Evolutionary conservation across 2,329 filamentous ascomycete species (phyloP).

Genomic region (Diaporthe citri): DNA sequence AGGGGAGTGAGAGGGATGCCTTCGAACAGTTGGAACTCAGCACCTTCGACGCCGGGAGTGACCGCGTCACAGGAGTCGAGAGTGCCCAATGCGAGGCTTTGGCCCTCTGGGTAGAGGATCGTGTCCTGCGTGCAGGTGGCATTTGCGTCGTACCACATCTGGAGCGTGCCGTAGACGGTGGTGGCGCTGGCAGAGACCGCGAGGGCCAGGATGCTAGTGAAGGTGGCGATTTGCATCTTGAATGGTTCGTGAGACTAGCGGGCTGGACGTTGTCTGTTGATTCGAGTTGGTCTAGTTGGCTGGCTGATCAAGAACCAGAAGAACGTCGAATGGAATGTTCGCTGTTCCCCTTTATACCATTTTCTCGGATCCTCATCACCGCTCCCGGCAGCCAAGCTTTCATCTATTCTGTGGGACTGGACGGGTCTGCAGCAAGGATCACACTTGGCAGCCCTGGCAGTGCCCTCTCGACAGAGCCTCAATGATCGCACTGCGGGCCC

Average conservation of each 20-base stretch:
- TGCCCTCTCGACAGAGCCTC: slow-evolving; percentile 17
- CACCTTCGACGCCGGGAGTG: neutral
- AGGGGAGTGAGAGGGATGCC: neutral
- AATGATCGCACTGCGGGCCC: neutral
- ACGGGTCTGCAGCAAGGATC: slow-evolving; percentile 6
- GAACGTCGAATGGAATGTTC: neutral
- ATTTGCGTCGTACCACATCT: slow-evolving; percentile 14
- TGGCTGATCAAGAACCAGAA: neutral
- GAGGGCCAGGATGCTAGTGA: slow-evolving; percentile 20
- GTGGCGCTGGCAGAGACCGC: slow-evolving; percentile 11
- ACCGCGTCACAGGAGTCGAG: slow-evolving; percentile 46
- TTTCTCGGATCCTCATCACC: neutral
- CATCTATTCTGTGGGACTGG: slow-evolving; percentile 20
- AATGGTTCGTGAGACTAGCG: neutral
- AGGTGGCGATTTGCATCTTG: slow-evolving; percentile 3
- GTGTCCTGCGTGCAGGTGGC: slow-evolving; percentile 1
- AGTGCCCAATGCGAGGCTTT: slow-evolving; percentile 76
- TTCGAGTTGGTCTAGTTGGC: neutral
- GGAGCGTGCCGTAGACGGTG: slow-evolving; percentile 20
- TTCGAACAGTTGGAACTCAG: slow-evolving; percentile 5
- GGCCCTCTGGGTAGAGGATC: slow-evolving; percentile 47
- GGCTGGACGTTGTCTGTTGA: neutral
- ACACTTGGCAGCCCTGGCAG: slow-evolving; percentile 7
- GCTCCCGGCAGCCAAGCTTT: neutral
- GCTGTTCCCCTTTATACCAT: neutral